phyloP scores from a whole-genome alignment of 2,329 filamentous ascomycete genomes.

The Pseudogymnoascus sp. region DNA sequence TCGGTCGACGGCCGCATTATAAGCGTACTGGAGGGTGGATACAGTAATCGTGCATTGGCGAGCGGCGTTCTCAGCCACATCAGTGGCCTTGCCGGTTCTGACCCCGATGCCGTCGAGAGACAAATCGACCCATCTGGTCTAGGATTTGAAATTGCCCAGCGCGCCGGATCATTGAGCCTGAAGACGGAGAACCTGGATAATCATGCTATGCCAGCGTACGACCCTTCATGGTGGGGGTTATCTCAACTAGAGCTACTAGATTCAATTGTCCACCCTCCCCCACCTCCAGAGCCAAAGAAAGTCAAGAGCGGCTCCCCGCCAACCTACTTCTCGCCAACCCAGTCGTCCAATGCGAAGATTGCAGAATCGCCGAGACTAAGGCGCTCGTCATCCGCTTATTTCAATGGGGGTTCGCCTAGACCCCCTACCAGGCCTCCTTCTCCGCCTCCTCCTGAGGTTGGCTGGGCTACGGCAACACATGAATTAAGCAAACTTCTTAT shows the following conservation, averaged over 20 bases:
- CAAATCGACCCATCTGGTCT: slow-evolving; percentile 37
- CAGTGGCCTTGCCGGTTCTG: slow-evolving; percentile 63
- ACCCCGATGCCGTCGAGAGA: slow-evolving; percentile 32
- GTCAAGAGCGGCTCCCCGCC: slow-evolving; percentile 49
- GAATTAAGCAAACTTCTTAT: slow-evolving; percentile 78
- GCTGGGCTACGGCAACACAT: slow-evolving; percentile 76
- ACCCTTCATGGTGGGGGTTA: slow-evolving; percentile 64
- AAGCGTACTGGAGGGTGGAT: slow-evolving; percentile 91
- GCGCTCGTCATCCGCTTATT: slow-evolving; percentile 51
- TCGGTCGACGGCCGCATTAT: slow-evolving; percentile 77
- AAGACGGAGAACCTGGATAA: neutral
- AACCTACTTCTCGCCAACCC: slow-evolving; percentile 80
- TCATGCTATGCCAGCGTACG: slow-evolving; percentile 40
- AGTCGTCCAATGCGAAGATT: slow-evolving; percentile 76
- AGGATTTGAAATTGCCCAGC: slow-evolving; percentile 50
- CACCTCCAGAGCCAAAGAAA: slow-evolving; percentile 44
- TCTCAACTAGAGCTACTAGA: slow-evolving; percentile 63
- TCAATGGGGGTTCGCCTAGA: slow-evolving; percentile 31
- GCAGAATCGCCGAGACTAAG: slow-evolving; percentile 58
- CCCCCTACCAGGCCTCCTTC: slow-evolving; percentile 41
- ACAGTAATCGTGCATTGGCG: slow-evolving; percentile 82
- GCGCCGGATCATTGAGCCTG: slow-evolving; percentile 34
- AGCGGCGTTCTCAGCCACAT: slow-evolving; percentile 88
- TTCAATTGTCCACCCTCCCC: slow-evolving; percentile 41
- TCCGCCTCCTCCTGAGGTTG: slow-evolving; percentile 69